Evolutionary conservation across 176 grass and related monocot species (phyloP), one percentile per base, ranked within the genome.

Genomic region (Lolium multiflorum): DNA sequence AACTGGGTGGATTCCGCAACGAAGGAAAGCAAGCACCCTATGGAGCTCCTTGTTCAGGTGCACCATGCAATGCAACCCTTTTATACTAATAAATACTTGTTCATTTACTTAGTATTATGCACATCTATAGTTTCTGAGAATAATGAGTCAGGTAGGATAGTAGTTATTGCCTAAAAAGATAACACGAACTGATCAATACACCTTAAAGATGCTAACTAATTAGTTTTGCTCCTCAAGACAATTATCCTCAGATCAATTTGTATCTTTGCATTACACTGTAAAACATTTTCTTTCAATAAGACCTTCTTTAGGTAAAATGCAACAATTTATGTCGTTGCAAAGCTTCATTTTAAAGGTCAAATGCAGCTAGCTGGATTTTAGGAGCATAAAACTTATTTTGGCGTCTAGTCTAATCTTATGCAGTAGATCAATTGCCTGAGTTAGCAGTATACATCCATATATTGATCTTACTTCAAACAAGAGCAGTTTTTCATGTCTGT

Each of bases 41-140:
- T 96, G 85, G 56, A 86, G 38, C 92, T 99, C 73, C 89, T 91
- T 83, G 80, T 91, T 86, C 87, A 96, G 97, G 97, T 99, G 75
- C 9, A 44, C 3, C 39, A 74, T 50, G 24, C 24, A 52, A 47
- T 38, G 77, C 7, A 22, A 21, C 14, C 56, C 4, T 35, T 20
- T 22, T 25, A 5, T 74, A 46, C 20, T 71, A 0, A 78, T 79
- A 64, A 9, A 44, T 26, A 26, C 2, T 25, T 59, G 26, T 10
- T 67, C 7, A 51, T 77, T 77, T 41, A 71, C 50, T 4, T 82
- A 54, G 4, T 21, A 61, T 43, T 62, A 39, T 28, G 70, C 65
- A 18, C 77, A 59, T 17, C 22, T 88, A 21, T 55, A 5, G 66
- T 70, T 71, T 77, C 15, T 69, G 37, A 79, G 35, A 20, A 84